Conservation (phyloP, 768 basidiomycete genomes). For the Auriscalpium vulgare region DNA sequence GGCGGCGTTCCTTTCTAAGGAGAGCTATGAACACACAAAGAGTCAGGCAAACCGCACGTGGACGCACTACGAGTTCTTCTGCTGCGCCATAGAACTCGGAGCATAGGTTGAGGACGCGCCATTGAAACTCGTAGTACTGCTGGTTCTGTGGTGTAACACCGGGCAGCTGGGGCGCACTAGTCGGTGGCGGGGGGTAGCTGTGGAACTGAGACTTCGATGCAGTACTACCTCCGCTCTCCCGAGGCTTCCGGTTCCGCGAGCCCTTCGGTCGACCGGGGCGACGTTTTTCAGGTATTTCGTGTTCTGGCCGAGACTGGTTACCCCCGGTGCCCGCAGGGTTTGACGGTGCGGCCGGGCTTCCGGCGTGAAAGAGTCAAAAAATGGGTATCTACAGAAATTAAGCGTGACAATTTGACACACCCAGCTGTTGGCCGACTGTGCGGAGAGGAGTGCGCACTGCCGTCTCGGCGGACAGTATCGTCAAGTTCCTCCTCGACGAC, state of each 20-base stretch:
- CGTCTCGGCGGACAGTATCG: slow-evolving; percentile 21
- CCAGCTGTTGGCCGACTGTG: slow-evolving; percentile 19
- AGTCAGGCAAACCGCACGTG: not conserved
- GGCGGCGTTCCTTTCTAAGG: slow-evolving; percentile 50
- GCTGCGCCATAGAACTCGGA: slow-evolving; percentile 83
- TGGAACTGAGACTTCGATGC: slow-evolving; percentile 28
- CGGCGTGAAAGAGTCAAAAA: slow-evolving; percentile 11
- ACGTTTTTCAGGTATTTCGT: slow-evolving; percentile 44
- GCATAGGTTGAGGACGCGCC: slow-evolving; percentile 75
- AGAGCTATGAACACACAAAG: slow-evolving; percentile 2
- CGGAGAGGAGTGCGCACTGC: slow-evolving; percentile 26
- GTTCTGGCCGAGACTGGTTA: slow-evolving; percentile 16
- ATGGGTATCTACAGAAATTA: slow-evolving; percentile 6
- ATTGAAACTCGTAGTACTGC: slow-evolving; percentile 81
- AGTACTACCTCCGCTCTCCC: slow-evolving; percentile 33
- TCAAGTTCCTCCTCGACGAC: slow-evolving; percentile 60
- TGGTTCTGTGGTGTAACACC: slow-evolving; percentile 59
- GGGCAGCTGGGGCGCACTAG: slow-evolving; percentile 22
- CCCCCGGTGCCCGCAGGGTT: slow-evolving; percentile 15
- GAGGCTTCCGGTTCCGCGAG: slow-evolving; percentile 62
- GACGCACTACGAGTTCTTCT: slow-evolving; percentile 73
- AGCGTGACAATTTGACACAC: slow-evolving; percentile 22
- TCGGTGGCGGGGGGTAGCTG: slow-evolving; percentile 12
- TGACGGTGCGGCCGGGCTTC: slow-evolving; percentile 19
- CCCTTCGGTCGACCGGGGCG: slow-evolving; percentile 75